Percentiles rank a stretch among this genome's conserved stretches.
Evolutionary conservation across 2,329 filamentous ascomycete species (phyloP).

Genomic region (Fusarium succisae): DNA sequence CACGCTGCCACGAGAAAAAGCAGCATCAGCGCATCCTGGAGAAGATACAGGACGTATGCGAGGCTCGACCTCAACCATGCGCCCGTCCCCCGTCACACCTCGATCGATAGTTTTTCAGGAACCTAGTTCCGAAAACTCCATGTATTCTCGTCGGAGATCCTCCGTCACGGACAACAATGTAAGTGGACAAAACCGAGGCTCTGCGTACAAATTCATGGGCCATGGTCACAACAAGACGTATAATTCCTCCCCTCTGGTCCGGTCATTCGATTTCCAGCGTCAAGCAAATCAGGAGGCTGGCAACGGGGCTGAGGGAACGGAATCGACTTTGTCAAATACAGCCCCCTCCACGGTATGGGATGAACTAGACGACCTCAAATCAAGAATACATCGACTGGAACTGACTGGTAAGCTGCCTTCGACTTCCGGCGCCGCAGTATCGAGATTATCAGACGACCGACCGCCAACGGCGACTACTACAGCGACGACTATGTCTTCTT

Average conservation of each 20-base stretch:
- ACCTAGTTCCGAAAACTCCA: constrained; percentile 41
- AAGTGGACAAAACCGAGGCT: constrained; percentile 52
- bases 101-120: constrained; percentile 61
- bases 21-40: constrained; percentile 50
- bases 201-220: constrained; percentile 53
- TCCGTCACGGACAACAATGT: constrained; percentile 60
- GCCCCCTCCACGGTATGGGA: constrained; percentile 97
- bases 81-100: constrained; percentile 59
- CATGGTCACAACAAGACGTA: constrained; percentile 51
- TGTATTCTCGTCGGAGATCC: constrained; percentile 49
- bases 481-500: constrained; percentile 88
- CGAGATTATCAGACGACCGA: constrained; percentile 78
- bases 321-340: constrained; percentile 87
- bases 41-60: constrained; percentile 51
- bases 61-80: constrained; percentile 45
- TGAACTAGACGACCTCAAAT: constrained; percentile 94
- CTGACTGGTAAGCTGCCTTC: constrained; percentile 87
- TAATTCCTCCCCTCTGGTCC: constrained; percentile 69
- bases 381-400: constrained; percentile 89
- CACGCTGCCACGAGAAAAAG: constrained; percentile 53
- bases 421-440: constrained; percentile 82
- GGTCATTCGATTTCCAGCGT: constrained; percentile 48
- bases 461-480: constrained; percentile 92
- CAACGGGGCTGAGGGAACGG: constrained; percentile 72
- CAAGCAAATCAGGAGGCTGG: constrained; percentile 43